A percentile compares a stretch with the other conserved stretches of the same genome.
These are phyloP conservation scores for Exophiala calicioides DNA, from an alignment of 2,329 filamentous ascomycete species.

Conservation along the genomic window DNA sequence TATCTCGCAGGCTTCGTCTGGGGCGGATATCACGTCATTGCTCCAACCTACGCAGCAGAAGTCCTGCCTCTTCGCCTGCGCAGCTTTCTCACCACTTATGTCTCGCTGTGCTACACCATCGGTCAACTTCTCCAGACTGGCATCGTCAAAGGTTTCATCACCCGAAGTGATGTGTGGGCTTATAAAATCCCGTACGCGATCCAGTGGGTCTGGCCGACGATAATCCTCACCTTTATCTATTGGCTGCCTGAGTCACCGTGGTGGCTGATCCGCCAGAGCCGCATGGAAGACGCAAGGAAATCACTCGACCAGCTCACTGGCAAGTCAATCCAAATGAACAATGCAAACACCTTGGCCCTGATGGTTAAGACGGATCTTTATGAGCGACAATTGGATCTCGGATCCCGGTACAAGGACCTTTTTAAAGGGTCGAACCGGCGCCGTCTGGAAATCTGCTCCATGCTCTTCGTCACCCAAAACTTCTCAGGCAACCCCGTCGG, in stretches of 20 bases:
- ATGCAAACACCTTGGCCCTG: constrained; percentile 1
- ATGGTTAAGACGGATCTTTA: constrained; percentile 5
- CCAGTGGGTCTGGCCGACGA: constrained; percentile 55
- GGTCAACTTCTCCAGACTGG: constrained; percentile 35
- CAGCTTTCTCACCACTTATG: constrained; percentile 36
- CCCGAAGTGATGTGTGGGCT: constrained; percentile 36
- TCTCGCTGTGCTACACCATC: constrained; percentile 43
- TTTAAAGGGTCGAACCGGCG: too few relatives aligned
- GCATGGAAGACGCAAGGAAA: background rate
- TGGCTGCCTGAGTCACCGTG: constrained; percentile 11
- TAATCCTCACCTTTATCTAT: constrained; percentile 40
- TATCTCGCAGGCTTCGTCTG: constrained; percentile 43
- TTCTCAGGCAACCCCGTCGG: too few relatives aligned
- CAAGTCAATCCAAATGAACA: background rate
- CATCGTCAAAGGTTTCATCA: constrained; percentile 36
- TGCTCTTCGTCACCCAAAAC: too few relatives aligned
- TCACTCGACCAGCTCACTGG: background rate
- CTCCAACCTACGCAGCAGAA: constrained; percentile 34
- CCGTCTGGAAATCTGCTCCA: too few relatives aligned
- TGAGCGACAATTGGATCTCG: too few relatives aligned
- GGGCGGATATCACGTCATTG: constrained; percentile 46
- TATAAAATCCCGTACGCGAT: constrained; percentile 39
- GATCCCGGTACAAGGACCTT: too few relatives aligned
- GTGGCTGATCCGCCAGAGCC: constrained; percentile 7
- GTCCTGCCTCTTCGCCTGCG: constrained; percentile 31